A percentile compares a stretch with the other conserved stretches of the same genome.
Evolutionary conservation across 805 yeast species (phyloP).

Genomic region (Saturnispora serradocipensis): DNA sequence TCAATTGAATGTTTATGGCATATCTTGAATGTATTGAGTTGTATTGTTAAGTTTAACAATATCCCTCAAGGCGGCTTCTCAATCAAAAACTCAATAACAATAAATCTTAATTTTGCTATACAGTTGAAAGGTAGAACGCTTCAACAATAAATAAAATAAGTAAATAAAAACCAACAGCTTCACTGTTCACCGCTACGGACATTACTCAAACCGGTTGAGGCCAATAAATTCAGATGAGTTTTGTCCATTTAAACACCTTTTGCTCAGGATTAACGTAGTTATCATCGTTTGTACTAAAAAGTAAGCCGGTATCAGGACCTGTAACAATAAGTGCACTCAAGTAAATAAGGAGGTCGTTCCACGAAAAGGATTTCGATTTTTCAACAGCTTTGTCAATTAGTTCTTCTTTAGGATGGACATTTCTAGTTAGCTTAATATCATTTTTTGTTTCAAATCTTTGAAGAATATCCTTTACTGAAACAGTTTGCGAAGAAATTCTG

Average conservation of each 20-base stretch:
- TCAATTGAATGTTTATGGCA: too few species aligned
- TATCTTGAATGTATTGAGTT: too few species aligned
- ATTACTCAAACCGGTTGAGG: too few species aligned
- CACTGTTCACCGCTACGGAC: too few species aligned
- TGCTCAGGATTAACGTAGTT: slow-evolving; percentile 40
- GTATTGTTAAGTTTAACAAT: too few species aligned
- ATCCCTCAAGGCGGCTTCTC: too few species aligned
- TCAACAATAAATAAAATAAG: too few species aligned
- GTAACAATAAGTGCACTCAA: slow-evolving; percentile 28
- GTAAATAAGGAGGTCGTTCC: slow-evolving; percentile 30
- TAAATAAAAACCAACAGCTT: too few species aligned
- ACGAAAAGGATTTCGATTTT: slow-evolving; percentile 26
- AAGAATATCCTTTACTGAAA: slow-evolving; percentile 32
- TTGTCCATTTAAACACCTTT: slow-evolving; percentile 36
- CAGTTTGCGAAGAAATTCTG: slow-evolving; percentile 34
- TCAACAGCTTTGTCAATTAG: slow-evolving; percentile 27
- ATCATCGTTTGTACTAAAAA: slow-evolving; percentile 26
- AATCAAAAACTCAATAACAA: too few species aligned
- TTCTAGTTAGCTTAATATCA: slow-evolving; percentile 27
- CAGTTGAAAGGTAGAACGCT: too few species aligned
- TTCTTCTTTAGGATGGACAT: slow-evolving; percentile 26
- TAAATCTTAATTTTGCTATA: too few species aligned
- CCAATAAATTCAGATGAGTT: slow-evolving; percentile 11
- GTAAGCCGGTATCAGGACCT: slow-evolving; percentile 35
- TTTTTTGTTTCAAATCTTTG: slow-evolving; percentile 33